phyloP scores from a whole-genome alignment of 1,139 yeast genomes.

The Hansenula lynferdii region DNA sequence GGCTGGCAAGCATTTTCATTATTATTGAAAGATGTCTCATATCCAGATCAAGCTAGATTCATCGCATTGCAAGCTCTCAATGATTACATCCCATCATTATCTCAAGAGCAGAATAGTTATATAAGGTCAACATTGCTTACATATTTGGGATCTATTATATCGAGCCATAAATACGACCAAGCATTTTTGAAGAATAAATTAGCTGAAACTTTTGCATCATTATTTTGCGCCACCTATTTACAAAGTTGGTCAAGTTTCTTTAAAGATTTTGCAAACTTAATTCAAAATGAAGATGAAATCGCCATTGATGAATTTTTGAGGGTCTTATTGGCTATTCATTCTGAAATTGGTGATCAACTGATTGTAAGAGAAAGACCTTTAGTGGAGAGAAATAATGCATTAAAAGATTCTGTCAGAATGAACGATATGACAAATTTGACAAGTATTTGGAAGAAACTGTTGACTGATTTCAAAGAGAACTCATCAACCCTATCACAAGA shows the following conservation, averaged over 20 bases:
- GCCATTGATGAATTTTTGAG: conserved; percentile 78
- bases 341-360: conserved; percentile 90
- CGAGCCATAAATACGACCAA: conserved; percentile 42
- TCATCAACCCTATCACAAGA: conserved; percentile 31
- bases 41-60: conserved; percentile 59
- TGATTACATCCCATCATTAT: conserved; percentile 50
- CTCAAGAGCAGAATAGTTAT: conserved; percentile 31
- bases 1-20: conserved; percentile 79
- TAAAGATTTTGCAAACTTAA: conserved; percentile 50
- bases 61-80: conserved; percentile 75
- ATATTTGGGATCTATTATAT: conserved; percentile 31
- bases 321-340: conserved; percentile 70
- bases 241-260: conserved; percentile 63
- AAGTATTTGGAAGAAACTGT: conserved; percentile 60
- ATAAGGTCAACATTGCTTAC: conserved; percentile 39
- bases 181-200: conserved; percentile 72
- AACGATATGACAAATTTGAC: conserved; percentile 71
- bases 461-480: conserved; percentile 29
- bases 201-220: conserved; percentile 64
- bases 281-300: conserved; percentile 33
- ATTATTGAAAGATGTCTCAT: conserved; percentile 41
- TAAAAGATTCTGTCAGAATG: conserved; percentile 79
- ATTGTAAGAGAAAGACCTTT: conserved; percentile 60
- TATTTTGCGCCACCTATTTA: conserved; percentile 64
- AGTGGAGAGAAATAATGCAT: conserved; percentile 59